These are phyloP conservation scores for Cicer yamashitae DNA, from an alignment of 306 rosid species.

Conservation along the genomic window DNA sequence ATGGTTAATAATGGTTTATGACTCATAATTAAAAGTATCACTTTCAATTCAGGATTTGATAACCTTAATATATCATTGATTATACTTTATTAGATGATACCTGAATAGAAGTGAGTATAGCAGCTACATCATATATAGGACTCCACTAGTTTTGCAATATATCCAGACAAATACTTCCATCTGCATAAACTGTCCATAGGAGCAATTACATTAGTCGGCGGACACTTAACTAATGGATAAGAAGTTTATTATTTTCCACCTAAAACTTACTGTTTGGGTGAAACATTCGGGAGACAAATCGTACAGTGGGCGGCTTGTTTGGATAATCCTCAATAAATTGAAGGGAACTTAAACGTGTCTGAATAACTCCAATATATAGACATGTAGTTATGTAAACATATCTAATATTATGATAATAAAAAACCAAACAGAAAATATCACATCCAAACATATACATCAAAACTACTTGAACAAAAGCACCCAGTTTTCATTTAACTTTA, in stretches of 20 bases:
- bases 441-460: too few species aligned
- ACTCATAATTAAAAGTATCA: background rate
- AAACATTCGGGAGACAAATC: constrained; percentile 91
- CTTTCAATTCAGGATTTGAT: background rate
- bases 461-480: too few species aligned
- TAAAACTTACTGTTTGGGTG: constrained; percentile 88
- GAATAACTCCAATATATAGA: too few species aligned
- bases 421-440: too few species aligned
- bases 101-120: constrained; percentile 72
- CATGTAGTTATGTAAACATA: too few species aligned
- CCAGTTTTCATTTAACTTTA: too few species aligned
- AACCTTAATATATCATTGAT: constrained; percentile 15
- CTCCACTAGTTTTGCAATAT: constrained; percentile 72
- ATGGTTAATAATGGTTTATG: background rate
- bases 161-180: constrained; percentile 70
- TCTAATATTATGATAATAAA: too few species aligned
- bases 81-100: constrained; percentile 36
- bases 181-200: constrained; percentile 63
- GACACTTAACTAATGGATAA: constrained; percentile 7
- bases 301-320: constrained; percentile 89
- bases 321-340: constrained; percentile 92
- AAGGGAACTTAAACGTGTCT: constrained; percentile 85
- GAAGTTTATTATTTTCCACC: constrained; percentile 6
- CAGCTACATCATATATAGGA: constrained; percentile 73
- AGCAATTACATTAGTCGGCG: constrained; percentile 27